These are phyloP conservation scores for Candida mattraensis DNA, from an alignment of 805 yeast genomes.

Conservation along the genomic window DNA sequence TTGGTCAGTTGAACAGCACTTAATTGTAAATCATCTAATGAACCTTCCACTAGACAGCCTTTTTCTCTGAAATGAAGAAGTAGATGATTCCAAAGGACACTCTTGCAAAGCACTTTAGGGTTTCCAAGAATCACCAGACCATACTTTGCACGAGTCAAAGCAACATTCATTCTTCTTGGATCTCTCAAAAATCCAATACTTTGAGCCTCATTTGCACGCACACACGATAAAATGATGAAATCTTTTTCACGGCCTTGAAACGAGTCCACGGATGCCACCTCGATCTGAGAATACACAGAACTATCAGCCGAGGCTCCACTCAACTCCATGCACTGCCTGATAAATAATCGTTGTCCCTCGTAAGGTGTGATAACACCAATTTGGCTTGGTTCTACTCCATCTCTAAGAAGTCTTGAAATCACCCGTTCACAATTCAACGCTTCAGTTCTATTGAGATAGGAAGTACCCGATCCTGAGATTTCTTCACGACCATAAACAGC, in stretches of 20 bases:
- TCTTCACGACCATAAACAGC: constrained; percentile 87
- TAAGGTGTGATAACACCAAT: constrained; percentile 95
- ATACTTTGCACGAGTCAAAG: constrained; percentile 82
- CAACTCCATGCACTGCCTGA: constrained; percentile 73
- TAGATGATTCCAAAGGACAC: constrained; percentile 75
- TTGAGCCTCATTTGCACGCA: constrained; percentile 66
- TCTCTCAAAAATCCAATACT: constrained; percentile 83
- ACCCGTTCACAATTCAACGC: constrained; percentile 85
- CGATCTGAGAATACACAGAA: constrained; percentile 67
- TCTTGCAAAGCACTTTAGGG: constrained; percentile 71
- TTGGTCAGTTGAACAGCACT: constrained; percentile 56
- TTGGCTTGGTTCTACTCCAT: constrained; percentile 75
- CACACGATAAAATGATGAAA: constrained; percentile 51
- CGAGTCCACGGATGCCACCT: constrained; percentile 78
- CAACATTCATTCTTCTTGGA: constrained; percentile 85
- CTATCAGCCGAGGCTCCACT: constrained; percentile 63
- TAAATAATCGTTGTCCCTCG: constrained; percentile 87
- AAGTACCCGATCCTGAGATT: constrained; percentile 75
- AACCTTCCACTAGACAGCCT: constrained; percentile 90
- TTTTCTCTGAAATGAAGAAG: constrained; percentile 76
- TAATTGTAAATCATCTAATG: constrained; percentile 73
- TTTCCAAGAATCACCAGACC: constrained; percentile 83
- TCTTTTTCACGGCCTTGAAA: constrained; percentile 62
- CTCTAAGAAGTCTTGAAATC: constrained; percentile 68
- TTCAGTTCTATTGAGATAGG: constrained; percentile 82